Base-by-base conservation (phyloP, 306 rosid genomes). In the Myrica gale region DNA sequence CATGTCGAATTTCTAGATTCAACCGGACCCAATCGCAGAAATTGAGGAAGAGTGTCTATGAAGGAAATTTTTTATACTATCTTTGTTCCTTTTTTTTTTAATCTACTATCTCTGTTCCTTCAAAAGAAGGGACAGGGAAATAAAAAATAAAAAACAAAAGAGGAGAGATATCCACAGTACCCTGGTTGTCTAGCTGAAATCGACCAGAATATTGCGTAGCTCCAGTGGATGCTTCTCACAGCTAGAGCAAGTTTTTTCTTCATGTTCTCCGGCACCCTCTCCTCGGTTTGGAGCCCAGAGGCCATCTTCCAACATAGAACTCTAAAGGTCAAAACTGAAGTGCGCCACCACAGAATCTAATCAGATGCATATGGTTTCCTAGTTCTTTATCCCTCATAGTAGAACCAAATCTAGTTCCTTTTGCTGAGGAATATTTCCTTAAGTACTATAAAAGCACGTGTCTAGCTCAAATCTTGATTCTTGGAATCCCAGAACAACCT, bases 131-230 rank as follows among this genome's bases (percentile, higher is more conserved):
- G 12, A 63, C 58, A 74, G 74, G 41, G 32, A 7, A 19, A 12
- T 69, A 55, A 65, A 42, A 23, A 68, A 72, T 6, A 50, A n/a
- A 46, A 68, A 67, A 53, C 42, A 7, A 55, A 60, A 45, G 12
- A 78, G 52, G 70, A 21, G 73, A 43, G 66, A 26, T 68, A 60
- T 32, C 56, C 57, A 55, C 9, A 65, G 63, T 76, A 92, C 96
- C 96, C 90, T 16, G 91, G 90, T 74, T 86, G 92, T 74, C 74
- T 63, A 48, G 82, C 43, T 69, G 93, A 89, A 79, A 78, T 69
- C 47, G 91, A 85, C 96, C 98, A 90, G 89, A 92, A 89, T 61
- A 92, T 83, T 7, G 90, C 92, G 74, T 90, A 92, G 82, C 94
- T 89, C 97, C 97, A 92, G 9, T 90, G 89, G 74, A 92, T 86